Evolutionary conservation across 1,139 yeast species (phyloP).

Genomic region (Saccharomyces hybrid): DNA sequence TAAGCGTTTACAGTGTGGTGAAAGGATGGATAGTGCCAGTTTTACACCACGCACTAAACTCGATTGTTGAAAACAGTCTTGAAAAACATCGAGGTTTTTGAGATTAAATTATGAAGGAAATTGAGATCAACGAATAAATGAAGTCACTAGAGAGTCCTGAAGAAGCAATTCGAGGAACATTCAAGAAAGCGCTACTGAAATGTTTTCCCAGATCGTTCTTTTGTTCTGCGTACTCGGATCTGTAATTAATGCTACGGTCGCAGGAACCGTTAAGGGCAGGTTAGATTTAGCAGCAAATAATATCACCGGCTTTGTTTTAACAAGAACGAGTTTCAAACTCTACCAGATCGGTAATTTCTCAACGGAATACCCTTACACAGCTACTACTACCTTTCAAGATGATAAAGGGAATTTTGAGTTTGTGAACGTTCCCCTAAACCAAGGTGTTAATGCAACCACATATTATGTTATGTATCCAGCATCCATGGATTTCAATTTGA

Average conservation of each 20-base stretch:
- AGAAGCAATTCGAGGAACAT: not conserved
- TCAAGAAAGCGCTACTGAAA: not conserved
- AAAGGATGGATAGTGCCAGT: not conserved
- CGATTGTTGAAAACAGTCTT: not conserved
- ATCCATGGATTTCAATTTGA: conserved; percentile 28
- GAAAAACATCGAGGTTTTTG: not conserved
- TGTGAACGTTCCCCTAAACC: conserved; percentile 21
- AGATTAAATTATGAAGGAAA: not conserved
- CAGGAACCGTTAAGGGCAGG: conserved; percentile 16
- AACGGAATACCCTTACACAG: conserved; percentile 12
- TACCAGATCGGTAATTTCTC: conserved; percentile 24
- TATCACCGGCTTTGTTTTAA: conserved; percentile 16
- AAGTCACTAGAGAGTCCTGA: not conserved
- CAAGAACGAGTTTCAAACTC: conserved; percentile 22
- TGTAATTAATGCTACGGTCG: not conserved
- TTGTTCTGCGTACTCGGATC: not conserved
- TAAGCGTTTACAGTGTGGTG: not conserved
- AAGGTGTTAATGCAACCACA: conserved; percentile 21
- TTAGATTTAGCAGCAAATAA: conserved; percentile 17
- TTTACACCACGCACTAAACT: not conserved
- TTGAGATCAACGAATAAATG: not conserved
- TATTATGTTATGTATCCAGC: conserved; percentile 25
- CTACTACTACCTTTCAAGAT: conserved; percentile 13
- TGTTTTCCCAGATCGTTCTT: not conserved
- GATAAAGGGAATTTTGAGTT: conserved; percentile 25